Percentiles rank a stretch among this genome's conserved stretches.
Evolutionary conservation across 805 yeast species (phyloP).

Genomic region (Nakazawaea siamensis): DNA sequence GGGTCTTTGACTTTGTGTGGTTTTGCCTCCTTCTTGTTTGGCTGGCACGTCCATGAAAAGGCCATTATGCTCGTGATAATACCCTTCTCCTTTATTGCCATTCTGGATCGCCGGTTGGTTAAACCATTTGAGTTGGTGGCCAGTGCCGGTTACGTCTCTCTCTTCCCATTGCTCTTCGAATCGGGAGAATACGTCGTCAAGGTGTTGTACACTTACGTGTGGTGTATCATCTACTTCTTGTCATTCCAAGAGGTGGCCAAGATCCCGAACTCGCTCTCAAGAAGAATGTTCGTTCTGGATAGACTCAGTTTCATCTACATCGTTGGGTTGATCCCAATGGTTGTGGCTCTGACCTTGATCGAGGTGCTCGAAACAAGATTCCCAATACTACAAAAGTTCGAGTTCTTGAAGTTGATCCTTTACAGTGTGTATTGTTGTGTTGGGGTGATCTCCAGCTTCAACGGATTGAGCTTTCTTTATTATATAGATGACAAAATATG

Average conservation of each 20-base stretch:
- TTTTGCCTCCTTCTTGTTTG: conserved; percentile 83
- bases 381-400: conserved; percentile 46
- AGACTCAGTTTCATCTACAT: conserved; percentile 61
- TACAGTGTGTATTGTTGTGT: conserved; percentile 80
- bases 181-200: conserved; percentile 77
- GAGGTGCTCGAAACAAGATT: conserved; percentile 51
- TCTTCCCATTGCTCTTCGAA: conserved; percentile 81
- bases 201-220: conserved; percentile 66
- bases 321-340: conserved; percentile 58
- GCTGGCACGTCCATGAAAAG: conserved; percentile 99
- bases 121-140: conserved; percentile 65
- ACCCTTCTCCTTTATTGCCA: conserved; percentile 75
- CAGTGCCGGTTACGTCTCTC: conserved; percentile 76
- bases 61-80: conserved; percentile 85
- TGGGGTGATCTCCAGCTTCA: conserved; percentile 84
- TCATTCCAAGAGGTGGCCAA: conserved; percentile 64
- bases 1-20: conserved; percentile 88
- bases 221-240: conserved; percentile 74
- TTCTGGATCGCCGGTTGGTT: conserved; percentile 62
- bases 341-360: conserved; percentile 32
- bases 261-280: conserved; percentile 25
- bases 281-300: conserved; percentile 58
- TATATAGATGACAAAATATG: conserved; percentile 74
- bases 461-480: conserved; percentile 82
- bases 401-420: conserved; percentile 73